Conservation (phyloP, 78 protist species). For the Andalucia godoyi region DNA sequence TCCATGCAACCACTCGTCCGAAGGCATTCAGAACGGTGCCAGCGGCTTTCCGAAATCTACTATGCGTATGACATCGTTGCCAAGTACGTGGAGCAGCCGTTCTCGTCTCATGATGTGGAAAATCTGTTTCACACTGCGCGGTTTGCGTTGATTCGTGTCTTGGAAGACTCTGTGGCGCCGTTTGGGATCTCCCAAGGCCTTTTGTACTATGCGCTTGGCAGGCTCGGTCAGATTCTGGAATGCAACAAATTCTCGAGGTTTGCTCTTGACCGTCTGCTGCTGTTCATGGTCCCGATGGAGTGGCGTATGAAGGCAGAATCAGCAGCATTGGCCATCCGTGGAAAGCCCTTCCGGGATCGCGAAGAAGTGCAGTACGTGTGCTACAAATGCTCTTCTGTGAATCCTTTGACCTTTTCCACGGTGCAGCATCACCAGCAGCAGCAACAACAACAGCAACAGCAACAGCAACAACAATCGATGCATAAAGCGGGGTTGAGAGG, state of each 20-base stretch:
- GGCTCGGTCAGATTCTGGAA: constrained; percentile 3
- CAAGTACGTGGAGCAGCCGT: constrained; percentile 34
- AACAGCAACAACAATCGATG: no score
- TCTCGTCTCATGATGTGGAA: not conserved
- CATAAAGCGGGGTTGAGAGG: no score
- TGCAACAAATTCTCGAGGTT: constrained; percentile 17
- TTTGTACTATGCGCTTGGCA: constrained; percentile 26
- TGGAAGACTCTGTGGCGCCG: constrained; percentile 3
- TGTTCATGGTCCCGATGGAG: not conserved
- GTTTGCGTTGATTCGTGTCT: not conserved
- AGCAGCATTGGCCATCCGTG: constrained; percentile 5
- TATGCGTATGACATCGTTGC: constrained; percentile 29
- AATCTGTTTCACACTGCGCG: constrained; percentile 24
- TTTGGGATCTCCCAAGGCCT: constrained; percentile 1
- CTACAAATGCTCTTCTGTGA: constrained; percentile 20
- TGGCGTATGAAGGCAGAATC: constrained; percentile 15
- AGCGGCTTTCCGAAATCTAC: constrained; percentile 23
- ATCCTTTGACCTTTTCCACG: no score
- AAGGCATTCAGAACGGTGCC: no score
- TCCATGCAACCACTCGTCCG: not conserved
- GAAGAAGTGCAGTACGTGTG: constrained; percentile 39
- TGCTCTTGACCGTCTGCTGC: constrained; percentile 11
- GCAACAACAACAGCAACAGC: no score
- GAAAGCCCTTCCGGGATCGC: constrained; percentile 26
- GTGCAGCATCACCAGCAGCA: no score